A percentile compares a stretch with the other conserved stretches of the same genome.
Conservation (phyloP, 129 eudicot species). For the Deinandra increscens region DNA sequence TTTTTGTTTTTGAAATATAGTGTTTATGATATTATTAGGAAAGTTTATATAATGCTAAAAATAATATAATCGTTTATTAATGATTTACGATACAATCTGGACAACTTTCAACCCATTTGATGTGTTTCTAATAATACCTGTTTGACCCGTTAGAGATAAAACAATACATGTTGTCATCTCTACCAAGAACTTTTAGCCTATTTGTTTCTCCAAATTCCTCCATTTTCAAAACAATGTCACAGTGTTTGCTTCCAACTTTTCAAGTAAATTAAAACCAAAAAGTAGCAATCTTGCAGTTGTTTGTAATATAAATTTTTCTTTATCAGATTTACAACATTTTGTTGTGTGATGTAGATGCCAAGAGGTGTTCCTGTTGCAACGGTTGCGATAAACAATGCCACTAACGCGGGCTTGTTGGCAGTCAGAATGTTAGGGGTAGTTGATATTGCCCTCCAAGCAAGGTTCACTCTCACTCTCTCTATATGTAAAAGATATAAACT, state of each 20-base stretch:
- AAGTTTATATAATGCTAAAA: not conserved
- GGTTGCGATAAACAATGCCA: conserved; percentile 95
- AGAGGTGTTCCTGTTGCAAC: conserved; percentile 99
- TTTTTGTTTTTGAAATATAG: not conserved
- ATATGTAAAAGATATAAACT: not conserved
- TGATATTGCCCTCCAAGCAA: conserved; percentile 59
- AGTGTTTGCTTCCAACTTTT: conserved; percentile 4
- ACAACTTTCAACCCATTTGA: not conserved
- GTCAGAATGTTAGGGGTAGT: conserved; percentile 75
- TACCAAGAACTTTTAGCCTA: not conserved
- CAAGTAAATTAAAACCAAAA: not conserved
- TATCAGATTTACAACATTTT: not conserved
- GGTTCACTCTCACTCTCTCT: conserved; percentile 43
- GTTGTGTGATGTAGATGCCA: conserved; percentile 67
- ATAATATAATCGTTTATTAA: not conserved
- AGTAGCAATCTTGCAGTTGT: conserved; percentile 3
- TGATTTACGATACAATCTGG: not conserved
- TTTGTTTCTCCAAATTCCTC: not conserved
- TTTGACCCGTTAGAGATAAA: not conserved
- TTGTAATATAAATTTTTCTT: not conserved
- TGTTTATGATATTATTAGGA: not conserved
- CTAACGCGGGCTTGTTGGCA: conserved; percentile 88
- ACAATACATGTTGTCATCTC: not conserved
- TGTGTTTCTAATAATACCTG: not conserved
- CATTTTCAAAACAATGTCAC: not conserved